Evolutionary conservation across 2,329 filamentous ascomycete genomes (phyloP).

Genomic region (Emergomyces pasteurianus): DNA sequence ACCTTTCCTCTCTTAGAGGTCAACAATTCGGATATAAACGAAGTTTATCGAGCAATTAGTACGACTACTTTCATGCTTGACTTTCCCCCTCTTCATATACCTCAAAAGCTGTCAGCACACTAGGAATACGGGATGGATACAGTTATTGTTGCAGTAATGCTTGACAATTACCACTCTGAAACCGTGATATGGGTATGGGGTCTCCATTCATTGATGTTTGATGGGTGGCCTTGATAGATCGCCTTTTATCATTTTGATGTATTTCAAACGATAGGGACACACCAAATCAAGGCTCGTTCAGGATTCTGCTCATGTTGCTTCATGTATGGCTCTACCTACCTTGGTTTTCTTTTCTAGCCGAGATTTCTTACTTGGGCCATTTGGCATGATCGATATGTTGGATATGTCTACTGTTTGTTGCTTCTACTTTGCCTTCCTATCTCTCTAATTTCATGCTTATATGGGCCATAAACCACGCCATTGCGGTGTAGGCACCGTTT

Average conservation of each 20-base stretch:
- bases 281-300: not conserved
- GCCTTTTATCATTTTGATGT: not conserved
- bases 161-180: slow-evolving; percentile 15
- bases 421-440: not conserved
- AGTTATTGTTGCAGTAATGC: slow-evolving; percentile 8
- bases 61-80: not conserved
- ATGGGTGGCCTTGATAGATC: not conserved
- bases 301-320: not conserved
- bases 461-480: not conserved
- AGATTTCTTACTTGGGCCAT: not conserved
- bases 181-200: slow-evolving; percentile 1
- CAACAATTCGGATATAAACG: not conserved
- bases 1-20: not conserved
- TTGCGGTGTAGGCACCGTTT: not conserved
- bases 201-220: not conserved
- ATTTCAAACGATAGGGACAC: not conserved
- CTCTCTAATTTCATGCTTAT: not conserved
- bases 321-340: not conserved
- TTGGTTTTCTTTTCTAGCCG: not conserved
- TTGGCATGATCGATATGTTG: not conserved
- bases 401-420: not conserved
- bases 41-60: not conserved
- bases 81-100: not conserved
- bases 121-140: slow-evolving; percentile 1
- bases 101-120: not conserved